phyloP scores from a whole-genome alignment of 1,139 yeast species.

The Kodamaea fungicola region DNA sequence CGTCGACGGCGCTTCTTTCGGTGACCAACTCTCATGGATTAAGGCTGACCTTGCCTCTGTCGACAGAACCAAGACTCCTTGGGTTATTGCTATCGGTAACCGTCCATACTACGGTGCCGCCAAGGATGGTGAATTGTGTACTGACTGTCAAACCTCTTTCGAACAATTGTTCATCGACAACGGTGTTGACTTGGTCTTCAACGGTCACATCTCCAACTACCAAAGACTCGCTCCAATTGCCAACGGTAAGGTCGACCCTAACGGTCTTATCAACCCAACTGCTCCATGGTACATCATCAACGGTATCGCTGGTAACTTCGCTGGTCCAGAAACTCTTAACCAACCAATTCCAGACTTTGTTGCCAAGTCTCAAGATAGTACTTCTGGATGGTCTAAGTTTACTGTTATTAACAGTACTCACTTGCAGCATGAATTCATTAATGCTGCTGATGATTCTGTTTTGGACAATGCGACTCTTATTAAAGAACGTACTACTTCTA shows the following conservation, averaged over 20 bases:
- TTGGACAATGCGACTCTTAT: too few species aligned
- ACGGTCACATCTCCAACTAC: slow-evolving; percentile 6
- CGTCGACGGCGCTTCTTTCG: slow-evolving; percentile 2
- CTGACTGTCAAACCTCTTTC: slow-evolving; percentile 4
- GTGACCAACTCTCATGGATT: slow-evolving; percentile 5
- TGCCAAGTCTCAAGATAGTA: slow-evolving; percentile 4
- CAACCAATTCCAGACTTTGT: slow-evolving; percentile 3
- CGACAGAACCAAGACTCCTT: slow-evolving; percentile 5
- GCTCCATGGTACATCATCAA: slow-evolving; percentile 7
- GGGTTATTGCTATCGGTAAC: slow-evolving; percentile 6
- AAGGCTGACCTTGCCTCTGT: slow-evolving; percentile 4
- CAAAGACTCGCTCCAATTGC: slow-evolving; percentile 5
- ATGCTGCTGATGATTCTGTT: not conserved
- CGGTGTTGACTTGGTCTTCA: slow-evolving; percentile 4
- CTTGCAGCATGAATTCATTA: slow-evolving; percentile 5
- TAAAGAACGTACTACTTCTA: too few species aligned
- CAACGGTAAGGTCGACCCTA: slow-evolving; percentile 4
- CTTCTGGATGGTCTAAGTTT: slow-evolving; percentile 6
- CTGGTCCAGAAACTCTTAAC: slow-evolving; percentile 3
- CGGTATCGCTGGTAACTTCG: slow-evolving; percentile 8
- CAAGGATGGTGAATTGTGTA: not conserved
- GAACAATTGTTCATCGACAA: slow-evolving; percentile 3
- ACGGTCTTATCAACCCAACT: slow-evolving; percentile 7
- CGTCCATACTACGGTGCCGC: slow-evolving; percentile 7
- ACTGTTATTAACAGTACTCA: slow-evolving; percentile 6